Percentiles rank a stretch among this genome's conserved stretches.
Evolutionary conservation across 768 basidiomycete genomes (phyloP).

Genomic region (Baorangia bicolor): DNA sequence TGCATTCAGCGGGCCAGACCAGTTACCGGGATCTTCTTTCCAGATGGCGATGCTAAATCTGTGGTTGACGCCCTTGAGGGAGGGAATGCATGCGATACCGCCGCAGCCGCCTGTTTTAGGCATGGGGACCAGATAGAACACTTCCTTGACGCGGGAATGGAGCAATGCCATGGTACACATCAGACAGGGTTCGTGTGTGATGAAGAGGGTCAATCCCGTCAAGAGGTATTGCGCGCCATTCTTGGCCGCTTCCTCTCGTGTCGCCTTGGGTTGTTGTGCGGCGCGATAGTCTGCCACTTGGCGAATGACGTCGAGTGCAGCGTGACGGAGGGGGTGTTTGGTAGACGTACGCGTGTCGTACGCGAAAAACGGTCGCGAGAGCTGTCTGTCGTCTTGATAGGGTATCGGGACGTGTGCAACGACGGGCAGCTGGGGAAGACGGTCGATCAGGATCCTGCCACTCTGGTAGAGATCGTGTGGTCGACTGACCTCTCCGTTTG

Average conservation of each 20-base stretch:
- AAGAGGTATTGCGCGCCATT: conserved; percentile 88
- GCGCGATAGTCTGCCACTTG: conserved; percentile 59
- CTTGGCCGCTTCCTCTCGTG: conserved; percentile 18
- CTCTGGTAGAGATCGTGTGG: neutral
- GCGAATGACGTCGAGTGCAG: conserved; percentile 74
- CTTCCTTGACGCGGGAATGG: conserved; percentile 90
- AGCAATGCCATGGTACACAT: conserved; percentile 98
- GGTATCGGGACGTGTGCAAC: conserved; percentile 67
- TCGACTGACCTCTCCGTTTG: conserved; percentile 56
- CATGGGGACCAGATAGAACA: conserved; percentile 75
- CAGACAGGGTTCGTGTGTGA: conserved; percentile 94
- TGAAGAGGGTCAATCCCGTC: conserved; percentile 80
- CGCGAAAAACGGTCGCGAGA: conserved; percentile 45
- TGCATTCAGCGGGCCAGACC: conserved; percentile 18
- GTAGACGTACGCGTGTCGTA: conserved; percentile 70
- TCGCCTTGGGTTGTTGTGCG: conserved; percentile 2
- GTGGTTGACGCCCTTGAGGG: conserved; percentile 86
- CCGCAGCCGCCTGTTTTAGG: conserved; percentile 85
- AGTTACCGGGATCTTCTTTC: conserved; percentile 34
- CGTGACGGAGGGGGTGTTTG: conserved; percentile 81
- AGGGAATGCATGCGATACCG: conserved; percentile 69
- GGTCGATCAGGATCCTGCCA: neutral
- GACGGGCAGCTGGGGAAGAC: conserved; percentile 59
- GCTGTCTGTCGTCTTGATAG: conserved; percentile 34
- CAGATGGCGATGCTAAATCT: conserved; percentile 74